A percentile compares a stretch with the other conserved stretches of the same genome.
Evolutionary conservation across 1,284 basidiomycete genomes (phyloP).

Genomic region (Trametes sp.): DNA sequence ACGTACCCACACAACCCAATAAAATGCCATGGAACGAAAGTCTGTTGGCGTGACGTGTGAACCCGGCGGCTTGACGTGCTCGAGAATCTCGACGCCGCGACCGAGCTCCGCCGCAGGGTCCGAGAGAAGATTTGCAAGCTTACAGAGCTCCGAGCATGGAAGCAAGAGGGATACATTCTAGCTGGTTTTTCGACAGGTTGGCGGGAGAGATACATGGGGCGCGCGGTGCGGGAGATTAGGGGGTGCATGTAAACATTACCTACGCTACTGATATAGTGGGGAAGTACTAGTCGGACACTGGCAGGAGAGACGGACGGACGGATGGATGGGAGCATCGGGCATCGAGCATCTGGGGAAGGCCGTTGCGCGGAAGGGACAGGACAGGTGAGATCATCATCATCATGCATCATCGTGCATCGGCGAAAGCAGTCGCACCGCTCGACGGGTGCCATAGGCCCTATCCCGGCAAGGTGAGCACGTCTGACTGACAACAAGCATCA

Average conservation of each 20-base stretch:
- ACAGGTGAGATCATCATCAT: background rate
- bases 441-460: conserved; percentile 15
- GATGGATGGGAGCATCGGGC: too few relatives aligned
- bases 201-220: conserved; percentile 19
- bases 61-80: background rate
- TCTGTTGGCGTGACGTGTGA: background rate
- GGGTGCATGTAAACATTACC: conserved; percentile 28
- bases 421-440: conserved; percentile 13
- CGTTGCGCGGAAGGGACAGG: background rate
- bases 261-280: conserved; percentile 27
- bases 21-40: conserved; percentile 29
- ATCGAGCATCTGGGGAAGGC: background rate
- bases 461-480: background rate
- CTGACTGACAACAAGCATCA: background rate
- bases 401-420: background rate
- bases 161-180: conserved; percentile 2
- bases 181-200: conserved; percentile 10
- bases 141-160: too few relatives aligned
- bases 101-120: too few relatives aligned
- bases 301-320: background rate
- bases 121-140: too few relatives aligned
- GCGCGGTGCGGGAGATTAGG: conserved; percentile 24
- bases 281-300: conserved; percentile 10
- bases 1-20: conserved; percentile 11
- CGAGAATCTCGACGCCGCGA: background rate